Percentiles rank a stretch among this genome's conserved stretches.
phyloP scores from a whole-genome alignment of 371 early-diverging fungal species.

The Mucor plumbeus region DNA sequence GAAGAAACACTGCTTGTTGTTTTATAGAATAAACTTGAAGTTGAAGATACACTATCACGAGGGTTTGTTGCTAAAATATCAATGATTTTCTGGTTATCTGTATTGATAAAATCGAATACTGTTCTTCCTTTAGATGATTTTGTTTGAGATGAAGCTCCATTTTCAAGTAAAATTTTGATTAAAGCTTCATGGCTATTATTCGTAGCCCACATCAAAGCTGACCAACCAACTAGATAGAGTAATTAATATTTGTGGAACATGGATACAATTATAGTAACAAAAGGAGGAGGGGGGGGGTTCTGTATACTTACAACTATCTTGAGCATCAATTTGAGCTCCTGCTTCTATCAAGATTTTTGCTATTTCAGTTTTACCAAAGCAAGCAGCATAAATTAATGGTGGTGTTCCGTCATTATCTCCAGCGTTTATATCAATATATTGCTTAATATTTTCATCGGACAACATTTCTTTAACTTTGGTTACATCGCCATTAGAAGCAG shows the following conservation, averaged over 20 bases:
- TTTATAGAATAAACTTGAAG: conserved; percentile 43
- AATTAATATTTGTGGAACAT: conserved; percentile 21
- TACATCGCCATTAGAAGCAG: conserved; percentile 89
- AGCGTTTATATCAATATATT: conserved; percentile 75
- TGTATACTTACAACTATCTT: conserved; percentile 64
- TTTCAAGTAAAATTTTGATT: conserved; percentile 77
- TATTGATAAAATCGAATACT: conserved; percentile 76
- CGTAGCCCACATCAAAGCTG: conserved; percentile 95
- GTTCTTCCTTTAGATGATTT: conserved; percentile 81
- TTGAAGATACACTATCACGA: conserved; percentile 63
- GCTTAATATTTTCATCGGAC: conserved; percentile 26
- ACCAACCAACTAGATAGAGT: conserved; percentile 81
- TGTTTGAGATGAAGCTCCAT: conserved; percentile 78
- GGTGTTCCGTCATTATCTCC: conserved; percentile 86
- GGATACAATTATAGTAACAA: not conserved
- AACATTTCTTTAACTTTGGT: conserved; percentile 82
- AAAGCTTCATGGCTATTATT: conserved; percentile 82
- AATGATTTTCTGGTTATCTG: conserved; percentile 61
- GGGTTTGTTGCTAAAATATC: conserved; percentile 60
- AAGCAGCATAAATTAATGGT: conserved; percentile 87
- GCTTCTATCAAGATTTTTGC: conserved; percentile 70
- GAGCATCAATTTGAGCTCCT: conserved; percentile 80
- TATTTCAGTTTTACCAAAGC: conserved; percentile 84
- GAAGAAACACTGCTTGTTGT: conserved; percentile 40
- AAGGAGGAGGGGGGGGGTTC: not conserved